Conservation (phyloP, 208 protist genomes). For the Crithidia thermophila region DNA sequence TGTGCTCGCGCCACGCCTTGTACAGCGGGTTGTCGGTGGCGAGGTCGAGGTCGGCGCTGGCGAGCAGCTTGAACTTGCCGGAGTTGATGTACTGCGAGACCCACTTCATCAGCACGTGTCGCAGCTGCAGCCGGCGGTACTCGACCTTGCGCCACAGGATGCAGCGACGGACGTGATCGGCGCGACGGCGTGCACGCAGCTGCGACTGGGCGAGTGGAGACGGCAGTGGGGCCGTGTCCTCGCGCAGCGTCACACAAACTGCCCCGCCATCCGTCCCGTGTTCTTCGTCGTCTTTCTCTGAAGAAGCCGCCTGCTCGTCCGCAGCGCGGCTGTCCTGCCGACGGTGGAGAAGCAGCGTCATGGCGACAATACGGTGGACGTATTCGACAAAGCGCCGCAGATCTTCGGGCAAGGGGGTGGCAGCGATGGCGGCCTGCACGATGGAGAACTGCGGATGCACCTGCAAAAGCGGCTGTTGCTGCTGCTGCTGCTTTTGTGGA, state of each 20-base stretch:
- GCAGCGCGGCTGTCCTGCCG: not conserved
- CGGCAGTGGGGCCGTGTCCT: conserved; percentile 11
- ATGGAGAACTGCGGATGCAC: conserved; percentile 47
- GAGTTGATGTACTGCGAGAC: conserved; percentile 69
- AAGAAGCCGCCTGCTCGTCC: not conserved
- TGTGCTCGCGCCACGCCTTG: conserved; percentile 70
- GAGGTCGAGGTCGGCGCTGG: conserved; percentile 74
- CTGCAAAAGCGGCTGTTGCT: conserved; percentile 13
- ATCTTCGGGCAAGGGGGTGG: conserved; percentile 37
- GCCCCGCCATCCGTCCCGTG: not conserved
- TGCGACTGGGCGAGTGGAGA: conserved; percentile 10
- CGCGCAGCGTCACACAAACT: not conserved
- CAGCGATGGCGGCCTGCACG: conserved; percentile 21
- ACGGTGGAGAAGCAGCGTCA: conserved; percentile 49
- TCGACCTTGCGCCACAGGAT: conserved; percentile 74
- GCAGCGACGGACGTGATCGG: conserved; percentile 24
- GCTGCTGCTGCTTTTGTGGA: no score
- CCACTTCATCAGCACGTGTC: conserved; percentile 81
- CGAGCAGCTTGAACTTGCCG: conserved; percentile 63
- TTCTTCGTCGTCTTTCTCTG: not conserved
- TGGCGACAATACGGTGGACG: conserved; percentile 46
- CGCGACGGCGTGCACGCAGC: conserved; percentile 10
- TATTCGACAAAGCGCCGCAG: conserved; percentile 54
- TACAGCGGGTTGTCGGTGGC: conserved; percentile 45
- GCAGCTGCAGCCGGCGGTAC: conserved; percentile 81